Base-by-base conservation (phyloP, 495 filamentous ascomycete species). In the Glonium stellatum region DNA sequence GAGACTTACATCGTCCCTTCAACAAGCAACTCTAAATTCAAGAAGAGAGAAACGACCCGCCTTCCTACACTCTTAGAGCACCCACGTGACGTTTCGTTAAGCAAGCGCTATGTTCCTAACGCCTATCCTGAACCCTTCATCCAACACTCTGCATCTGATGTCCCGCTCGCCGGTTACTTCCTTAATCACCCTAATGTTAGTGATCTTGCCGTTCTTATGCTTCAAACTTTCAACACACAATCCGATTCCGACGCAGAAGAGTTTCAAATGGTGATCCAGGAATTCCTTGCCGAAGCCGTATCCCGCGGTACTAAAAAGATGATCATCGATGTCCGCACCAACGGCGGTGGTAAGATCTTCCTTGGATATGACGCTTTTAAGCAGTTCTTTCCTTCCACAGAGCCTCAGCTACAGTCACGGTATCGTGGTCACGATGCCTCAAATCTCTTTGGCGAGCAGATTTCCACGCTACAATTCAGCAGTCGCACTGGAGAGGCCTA, bases 261-360 rank as follows among this genome's bases (percentile, higher is more conserved):
- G 15, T 68, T 64, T 47, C 65, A 68, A 23, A 11, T 25, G 12
- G 55, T 65, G 0, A 44, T 68, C 31, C 51, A 65, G 42, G 22
- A 55, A 1, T 68, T 65, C 57, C 59, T 68, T 18, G n/a, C 49
- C 9, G 31, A 68, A 44, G 58, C 58, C 22, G 12, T 61, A 35
- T 42, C 21, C 0, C 55, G 60, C 19, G 47, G 67, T 0, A 71
- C 71, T 48, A 67, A 37, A 8, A 75, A 75, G 56, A 51, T 71
- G 22, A 67, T 75, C 12, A 67, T 75, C 55, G 72, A 75, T 61
- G 60, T 73, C 27, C 71, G 70, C 44, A 62, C 62, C 12, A 75
- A 75, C 62, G 72, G 72, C 19, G 72, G 72, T 18, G 72, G 72
- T 2, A 69, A 69, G 46, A 66, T 75, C 36, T 56, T 75, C 19